phyloP scores from a whole-genome alignment of 1,139 yeast genomes.

The Sugiyamaella paludigena region DNA sequence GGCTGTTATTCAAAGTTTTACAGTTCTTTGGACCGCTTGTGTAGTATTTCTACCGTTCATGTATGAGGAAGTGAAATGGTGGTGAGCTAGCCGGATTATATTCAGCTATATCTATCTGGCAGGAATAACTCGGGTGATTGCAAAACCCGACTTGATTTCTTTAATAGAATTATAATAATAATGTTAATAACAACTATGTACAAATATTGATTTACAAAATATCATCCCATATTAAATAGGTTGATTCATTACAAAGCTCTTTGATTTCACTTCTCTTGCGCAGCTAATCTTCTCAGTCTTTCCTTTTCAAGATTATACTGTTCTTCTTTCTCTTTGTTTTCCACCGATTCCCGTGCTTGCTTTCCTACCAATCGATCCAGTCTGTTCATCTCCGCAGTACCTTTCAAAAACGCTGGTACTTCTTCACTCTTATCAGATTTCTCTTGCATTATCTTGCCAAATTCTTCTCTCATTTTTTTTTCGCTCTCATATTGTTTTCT shows the following conservation, averaged over 20 bases:
- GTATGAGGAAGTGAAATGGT: conserved; percentile 30
- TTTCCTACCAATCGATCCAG: conserved; percentile 28
- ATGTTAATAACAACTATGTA: conserved; percentile 7
- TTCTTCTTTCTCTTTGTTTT: conserved; percentile 18
- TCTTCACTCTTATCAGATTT: conserved; percentile 25
- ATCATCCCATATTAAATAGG: too few species aligned
- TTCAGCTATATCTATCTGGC: too few species aligned
- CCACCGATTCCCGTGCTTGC: conserved; percentile 29
- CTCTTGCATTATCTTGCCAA: conserved; percentile 54
- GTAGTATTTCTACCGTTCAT: conserved; percentile 51
- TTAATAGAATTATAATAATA: conserved; percentile 3
- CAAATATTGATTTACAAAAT: not conserved
- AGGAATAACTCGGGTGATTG: too few species aligned
- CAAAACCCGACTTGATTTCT: too few species aligned
- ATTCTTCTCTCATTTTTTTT: conserved; percentile 52
- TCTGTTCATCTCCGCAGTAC: conserved; percentile 29
- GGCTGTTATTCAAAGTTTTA: conserved; percentile 68
- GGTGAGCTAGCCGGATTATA: conserved; percentile 10
- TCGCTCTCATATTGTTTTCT: conserved; percentile 72
- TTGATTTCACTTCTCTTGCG: conserved; percentile 28
- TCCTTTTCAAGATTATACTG: conserved; percentile 27
- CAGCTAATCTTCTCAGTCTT: conserved; percentile 32
- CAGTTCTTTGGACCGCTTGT: conserved; percentile 70
- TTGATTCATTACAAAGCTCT: too few species aligned
- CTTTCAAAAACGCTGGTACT: conserved; percentile 34